These are phyloP conservation scores for Vitis cinerea DNA, from an alignment of 164 flowering plant genomes.

Conservation along the genomic window DNA sequence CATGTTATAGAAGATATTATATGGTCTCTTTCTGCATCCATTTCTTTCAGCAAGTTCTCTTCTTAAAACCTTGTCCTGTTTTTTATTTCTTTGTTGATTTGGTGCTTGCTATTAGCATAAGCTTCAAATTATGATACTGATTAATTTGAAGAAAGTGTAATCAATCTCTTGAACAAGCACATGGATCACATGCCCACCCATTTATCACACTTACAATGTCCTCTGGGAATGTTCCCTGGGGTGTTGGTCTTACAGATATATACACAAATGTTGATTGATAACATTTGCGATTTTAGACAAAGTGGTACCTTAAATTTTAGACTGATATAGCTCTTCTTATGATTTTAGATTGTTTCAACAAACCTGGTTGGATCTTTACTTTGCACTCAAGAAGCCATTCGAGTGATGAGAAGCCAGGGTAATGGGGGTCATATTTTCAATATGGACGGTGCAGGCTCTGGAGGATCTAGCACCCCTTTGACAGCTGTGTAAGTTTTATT, in stretches of 20 bases:
- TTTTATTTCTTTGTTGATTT: not conserved
- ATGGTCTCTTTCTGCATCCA: no score
- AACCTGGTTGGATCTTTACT: slow-evolving; percentile 89
- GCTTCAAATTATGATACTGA: slow-evolving; percentile 1
- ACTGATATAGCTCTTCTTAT: slow-evolving; percentile 2
- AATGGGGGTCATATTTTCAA: slow-evolving; percentile 91
- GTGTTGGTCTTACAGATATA: not conserved
- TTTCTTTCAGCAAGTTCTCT: no score
- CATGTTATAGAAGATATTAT: no score
- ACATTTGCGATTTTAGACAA: not conserved
- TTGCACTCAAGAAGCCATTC: slow-evolving; percentile 93
- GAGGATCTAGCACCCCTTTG: slow-evolving; percentile 97
- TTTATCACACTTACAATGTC: no score
- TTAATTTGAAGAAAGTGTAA: not conserved
- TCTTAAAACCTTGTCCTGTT: no score
- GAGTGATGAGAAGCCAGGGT: slow-evolving; percentile 55
- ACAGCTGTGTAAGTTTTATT: slow-evolving; percentile 84
- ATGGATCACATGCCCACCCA: no score
- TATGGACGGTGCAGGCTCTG: slow-evolving; percentile 99
- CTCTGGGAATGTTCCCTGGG: no score
- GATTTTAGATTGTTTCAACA: slow-evolving; percentile 80
- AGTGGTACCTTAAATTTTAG: not conserved
- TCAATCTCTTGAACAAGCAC: no score
- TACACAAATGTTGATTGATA: not conserved
- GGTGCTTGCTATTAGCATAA: not conserved